A percentile compares a stretch with the other conserved stretches of the same genome.
Conservation (phyloP, 192 early-diverging fungal genomes). For the Mortierella claussenii region DNA sequence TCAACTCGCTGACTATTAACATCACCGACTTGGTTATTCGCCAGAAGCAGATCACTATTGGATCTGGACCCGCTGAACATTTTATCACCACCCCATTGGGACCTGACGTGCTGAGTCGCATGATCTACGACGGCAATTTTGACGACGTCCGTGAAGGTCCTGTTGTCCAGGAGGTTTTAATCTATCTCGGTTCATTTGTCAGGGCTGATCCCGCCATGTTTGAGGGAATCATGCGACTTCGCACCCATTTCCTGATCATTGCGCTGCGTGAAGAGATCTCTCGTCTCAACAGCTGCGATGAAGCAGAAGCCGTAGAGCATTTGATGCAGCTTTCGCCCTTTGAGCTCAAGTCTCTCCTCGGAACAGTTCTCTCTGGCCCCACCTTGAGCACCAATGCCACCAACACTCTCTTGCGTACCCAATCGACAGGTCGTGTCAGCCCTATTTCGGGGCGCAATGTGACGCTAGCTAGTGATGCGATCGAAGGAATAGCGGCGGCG, state of each 20-base stretch:
- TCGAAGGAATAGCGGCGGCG: slow-evolving; percentile 1
- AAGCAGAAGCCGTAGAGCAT: slow-evolving; percentile 82
- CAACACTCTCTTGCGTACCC: slow-evolving; percentile 55
- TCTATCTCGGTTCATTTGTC: slow-evolving; percentile 80
- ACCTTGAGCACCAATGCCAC: slow-evolving; percentile 56
- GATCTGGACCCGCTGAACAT: slow-evolving; percentile 73
- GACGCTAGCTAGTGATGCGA: not conserved
- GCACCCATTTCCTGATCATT: slow-evolving; percentile 86
- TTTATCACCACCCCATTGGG: slow-evolving; percentile 75
- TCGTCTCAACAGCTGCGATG: slow-evolving; percentile 75
- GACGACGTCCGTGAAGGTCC: slow-evolving; percentile 87
- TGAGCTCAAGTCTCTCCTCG: slow-evolving; percentile 79
- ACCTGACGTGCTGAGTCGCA: slow-evolving; percentile 71
- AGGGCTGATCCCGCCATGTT: slow-evolving; percentile 74
- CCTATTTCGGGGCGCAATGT: slow-evolving; percentile 23
- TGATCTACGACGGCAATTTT: slow-evolving; percentile 72
- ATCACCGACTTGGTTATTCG: slow-evolving; percentile 83
- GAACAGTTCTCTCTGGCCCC: slow-evolving; percentile 76
- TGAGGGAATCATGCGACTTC: slow-evolving; percentile 84
- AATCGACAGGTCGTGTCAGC: slow-evolving; percentile 52
- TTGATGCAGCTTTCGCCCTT: slow-evolving; percentile 86
- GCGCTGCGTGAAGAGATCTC: slow-evolving; percentile 89
- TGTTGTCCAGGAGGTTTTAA: slow-evolving; percentile 86
- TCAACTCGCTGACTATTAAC: slow-evolving; percentile 81
- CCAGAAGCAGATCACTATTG: slow-evolving; percentile 81